phyloP scores from a whole-genome alignment of 352 stramenopile species.

The Globisporangium sylvaticum region DNA sequence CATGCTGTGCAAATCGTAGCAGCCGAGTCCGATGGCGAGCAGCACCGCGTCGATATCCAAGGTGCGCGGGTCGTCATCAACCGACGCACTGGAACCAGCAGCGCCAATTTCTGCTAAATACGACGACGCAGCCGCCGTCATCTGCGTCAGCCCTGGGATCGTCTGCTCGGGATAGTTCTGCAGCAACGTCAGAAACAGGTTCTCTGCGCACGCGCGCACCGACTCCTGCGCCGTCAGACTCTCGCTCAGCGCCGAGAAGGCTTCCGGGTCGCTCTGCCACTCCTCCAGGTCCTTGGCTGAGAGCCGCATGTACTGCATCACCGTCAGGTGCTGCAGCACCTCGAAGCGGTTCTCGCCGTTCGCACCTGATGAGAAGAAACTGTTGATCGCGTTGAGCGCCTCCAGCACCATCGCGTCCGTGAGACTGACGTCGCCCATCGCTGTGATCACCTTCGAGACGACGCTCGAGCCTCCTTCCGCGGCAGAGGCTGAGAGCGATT shows the following conservation, averaged over 20 bases:
- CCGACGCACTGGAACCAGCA: background rate
- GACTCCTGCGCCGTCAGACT: slow-evolving; percentile 77
- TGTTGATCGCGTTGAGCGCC: slow-evolving; percentile 44
- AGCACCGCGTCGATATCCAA: slow-evolving; percentile 77
- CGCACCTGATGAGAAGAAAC: slow-evolving; percentile 40
- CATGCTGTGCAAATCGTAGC: slow-evolving; percentile 84
- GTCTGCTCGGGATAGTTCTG: slow-evolving; percentile 68
- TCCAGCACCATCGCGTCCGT: slow-evolving; percentile 78
- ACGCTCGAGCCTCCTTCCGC: slow-evolving; percentile 36
- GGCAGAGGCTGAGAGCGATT: slow-evolving; percentile 43
- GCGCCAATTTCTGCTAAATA: slow-evolving; percentile 42
- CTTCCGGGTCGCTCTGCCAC: slow-evolving; percentile 68
- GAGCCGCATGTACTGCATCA: slow-evolving; percentile 78
- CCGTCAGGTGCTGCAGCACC: slow-evolving; percentile 56
- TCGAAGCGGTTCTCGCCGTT: slow-evolving; percentile 37
- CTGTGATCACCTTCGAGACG: slow-evolving; percentile 79
- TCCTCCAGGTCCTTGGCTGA: slow-evolving; percentile 53
- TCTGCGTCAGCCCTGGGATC: slow-evolving; percentile 64
- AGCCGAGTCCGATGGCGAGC: slow-evolving; percentile 73
- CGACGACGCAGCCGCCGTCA: slow-evolving; percentile 47
- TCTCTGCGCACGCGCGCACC: slow-evolving; percentile 75
- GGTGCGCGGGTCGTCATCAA: slow-evolving; percentile 27
- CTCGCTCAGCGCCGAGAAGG: slow-evolving; percentile 60
- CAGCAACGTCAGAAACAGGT: slow-evolving; percentile 79
- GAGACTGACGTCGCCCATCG: slow-evolving; percentile 64